Conservation (phyloP, 139 green algal species). For the Tetraselmis chui region DNA sequence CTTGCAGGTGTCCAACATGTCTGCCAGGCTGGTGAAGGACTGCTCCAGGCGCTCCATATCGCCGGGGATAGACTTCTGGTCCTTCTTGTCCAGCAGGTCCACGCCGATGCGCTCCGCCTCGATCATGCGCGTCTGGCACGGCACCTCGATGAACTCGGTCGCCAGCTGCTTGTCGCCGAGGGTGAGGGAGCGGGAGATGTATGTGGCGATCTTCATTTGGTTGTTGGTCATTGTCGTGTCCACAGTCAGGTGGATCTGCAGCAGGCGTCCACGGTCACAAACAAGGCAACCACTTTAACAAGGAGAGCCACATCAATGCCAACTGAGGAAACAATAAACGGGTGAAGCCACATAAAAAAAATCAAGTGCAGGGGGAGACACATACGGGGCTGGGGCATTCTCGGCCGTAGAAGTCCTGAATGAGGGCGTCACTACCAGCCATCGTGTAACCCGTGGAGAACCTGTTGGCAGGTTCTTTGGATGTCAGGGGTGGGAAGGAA, state of each 20-base stretch:
- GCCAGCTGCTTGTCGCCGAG: conserved; percentile 60
- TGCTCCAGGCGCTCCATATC: conserved; percentile 68
- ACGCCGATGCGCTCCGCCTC: conserved; percentile 75
- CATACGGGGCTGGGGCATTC: conserved; percentile 49
- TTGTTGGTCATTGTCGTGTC: conserved; percentile 66
- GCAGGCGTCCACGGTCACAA: no score
- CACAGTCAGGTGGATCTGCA: conserved; percentile 74
- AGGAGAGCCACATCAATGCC: no score
- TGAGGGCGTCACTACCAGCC: conserved; percentile 77
- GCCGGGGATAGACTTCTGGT: conserved; percentile 28
- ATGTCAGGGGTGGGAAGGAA: no score
- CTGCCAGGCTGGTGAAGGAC: conserved; percentile 52
- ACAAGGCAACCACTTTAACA: no score
- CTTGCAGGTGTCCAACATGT: conserved; percentile 47
- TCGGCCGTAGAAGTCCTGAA: conserved; percentile 85
- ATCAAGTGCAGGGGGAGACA: neutral
- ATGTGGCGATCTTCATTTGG: conserved; percentile 57
- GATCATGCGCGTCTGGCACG: conserved; percentile 59
- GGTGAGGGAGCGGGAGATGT: conserved; percentile 52
- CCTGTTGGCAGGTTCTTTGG: no score
- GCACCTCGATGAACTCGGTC: conserved; percentile 83
- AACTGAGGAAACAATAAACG: no score
- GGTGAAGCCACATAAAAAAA: no score
- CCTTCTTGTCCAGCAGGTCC: conserved; percentile 44
- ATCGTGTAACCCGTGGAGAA: conserved; percentile 76